A percentile compares a stretch with the other conserved stretches of the same genome.
Conservation (phyloP, 805 yeast genomes). For the Candida sakaeoensis region DNA sequence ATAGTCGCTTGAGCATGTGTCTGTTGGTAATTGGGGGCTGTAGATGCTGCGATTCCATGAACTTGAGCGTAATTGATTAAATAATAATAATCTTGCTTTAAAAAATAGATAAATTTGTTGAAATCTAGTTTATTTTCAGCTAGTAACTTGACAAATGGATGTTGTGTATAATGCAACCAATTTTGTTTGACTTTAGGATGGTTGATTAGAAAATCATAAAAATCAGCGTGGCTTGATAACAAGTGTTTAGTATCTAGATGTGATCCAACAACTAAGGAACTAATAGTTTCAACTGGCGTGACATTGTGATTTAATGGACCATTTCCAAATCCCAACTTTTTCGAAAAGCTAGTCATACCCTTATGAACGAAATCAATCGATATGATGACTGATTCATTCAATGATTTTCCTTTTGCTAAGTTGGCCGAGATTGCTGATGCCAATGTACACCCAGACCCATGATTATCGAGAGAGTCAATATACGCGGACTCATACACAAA, state of each 20-base stretch:
- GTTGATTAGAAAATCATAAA: conserved; percentile 41
- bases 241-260: not conserved
- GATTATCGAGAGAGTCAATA: conserved; percentile 54
- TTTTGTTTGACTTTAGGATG: conserved; percentile 53
- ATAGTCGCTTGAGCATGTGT: conserved; percentile 49
- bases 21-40: conserved; percentile 53
- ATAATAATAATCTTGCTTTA: conserved; percentile 67
- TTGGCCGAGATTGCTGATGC: conserved; percentile 78
- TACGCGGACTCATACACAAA: conserved; percentile 46
- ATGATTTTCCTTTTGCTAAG: conserved; percentile 50
- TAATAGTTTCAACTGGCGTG: conserved; percentile 18
- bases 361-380: conserved; percentile 65
- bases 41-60: conserved; percentile 59
- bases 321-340: conserved; percentile 48
- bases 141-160: conserved; percentile 54
- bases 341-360: conserved; percentile 49
- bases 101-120: conserved; percentile 49
- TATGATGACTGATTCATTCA: conserved; percentile 49
- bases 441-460: conserved; percentile 90
- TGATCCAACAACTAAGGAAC: conserved; percentile 10
- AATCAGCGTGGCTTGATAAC: conserved; percentile 2
- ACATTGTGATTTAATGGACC: conserved; percentile 77
- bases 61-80: conserved; percentile 64
- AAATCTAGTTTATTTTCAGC: conserved; percentile 50
- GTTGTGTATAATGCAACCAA: conserved; percentile 61